These are phyloP conservation scores for Leptodermis oblonga DNA, from an alignment of 257 asterid species.

Conservation along the genomic window DNA sequence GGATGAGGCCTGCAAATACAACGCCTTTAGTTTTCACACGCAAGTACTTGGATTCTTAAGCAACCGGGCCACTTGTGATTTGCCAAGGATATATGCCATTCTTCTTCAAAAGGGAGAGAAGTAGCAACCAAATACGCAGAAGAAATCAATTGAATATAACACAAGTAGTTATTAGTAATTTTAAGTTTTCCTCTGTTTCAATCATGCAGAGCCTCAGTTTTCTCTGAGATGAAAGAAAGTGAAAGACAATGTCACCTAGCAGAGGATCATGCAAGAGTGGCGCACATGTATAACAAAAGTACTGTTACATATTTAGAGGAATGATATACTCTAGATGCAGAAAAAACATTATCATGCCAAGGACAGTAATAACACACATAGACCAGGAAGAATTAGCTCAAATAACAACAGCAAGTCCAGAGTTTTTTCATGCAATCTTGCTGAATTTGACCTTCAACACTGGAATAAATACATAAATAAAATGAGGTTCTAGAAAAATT, in stretches of 20 bases:
- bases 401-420: not conserved
- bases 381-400: not conserved
- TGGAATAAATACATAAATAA: not conserved
- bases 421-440: not conserved
- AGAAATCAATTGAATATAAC: no score
- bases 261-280: not conserved
- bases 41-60: not conserved
- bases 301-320: no score
- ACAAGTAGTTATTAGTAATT: not conserved
- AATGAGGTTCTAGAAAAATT: not conserved
- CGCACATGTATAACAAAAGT: no score
- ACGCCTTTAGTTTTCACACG: no score
- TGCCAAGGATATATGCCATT: no score
- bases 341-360: not conserved
- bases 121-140: no score
- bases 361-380: not conserved
- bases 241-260: not conserved
- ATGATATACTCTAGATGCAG: not conserved
- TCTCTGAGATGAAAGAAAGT: slow-evolving; percentile 4
- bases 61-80: not conserved
- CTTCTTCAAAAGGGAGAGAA: no score
- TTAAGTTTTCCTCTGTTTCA: not conserved
- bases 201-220: not conserved
- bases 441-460: not conserved
- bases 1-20: slow-evolving; percentile 3